Percentiles rank a stretch among this genome's conserved stretches.
Conservation (phyloP, 2,329 filamentous ascomycete genomes). For the Periconia sp. region DNA sequence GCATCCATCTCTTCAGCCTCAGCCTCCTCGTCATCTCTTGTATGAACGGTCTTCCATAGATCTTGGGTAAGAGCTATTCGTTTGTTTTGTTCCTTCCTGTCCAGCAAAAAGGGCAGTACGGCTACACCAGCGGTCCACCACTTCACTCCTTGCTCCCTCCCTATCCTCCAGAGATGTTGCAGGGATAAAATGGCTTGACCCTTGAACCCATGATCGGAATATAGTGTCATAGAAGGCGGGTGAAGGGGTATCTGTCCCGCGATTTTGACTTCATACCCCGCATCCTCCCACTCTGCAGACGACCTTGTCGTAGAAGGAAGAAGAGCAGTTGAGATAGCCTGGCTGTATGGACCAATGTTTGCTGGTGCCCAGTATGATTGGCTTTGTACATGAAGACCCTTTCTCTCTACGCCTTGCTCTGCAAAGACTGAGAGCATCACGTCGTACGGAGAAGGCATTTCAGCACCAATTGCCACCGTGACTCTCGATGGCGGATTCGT, state of each 20-base stretch:
- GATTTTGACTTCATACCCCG: conserved; percentile 63
- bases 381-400: conserved; percentile 85
- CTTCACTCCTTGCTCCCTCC: conserved; percentile 70
- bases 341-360: conserved; percentile 96
- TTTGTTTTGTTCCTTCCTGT: conserved; percentile 10
- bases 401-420: conserved; percentile 34
- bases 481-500: conserved; percentile 87
- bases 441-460: conserved; percentile 65
- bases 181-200: conserved; percentile 74
- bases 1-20: conserved; percentile 62
- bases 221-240: conserved; percentile 75
- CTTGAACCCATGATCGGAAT: conserved; percentile 50
- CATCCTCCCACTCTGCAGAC: conserved; percentile 16
- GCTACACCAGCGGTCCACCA: conserved; percentile 79
- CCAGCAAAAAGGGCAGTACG: conserved; percentile 18
- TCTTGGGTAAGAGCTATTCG: conserved; percentile 46
- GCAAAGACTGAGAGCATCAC: conserved; percentile 65
- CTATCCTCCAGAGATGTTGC: conserved; percentile 90
- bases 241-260: conserved; percentile 92
- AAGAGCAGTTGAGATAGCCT: conserved; percentile 70
- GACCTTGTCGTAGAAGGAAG: conserved; percentile 29
- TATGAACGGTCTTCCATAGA: conserved; percentile 52
- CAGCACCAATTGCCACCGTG: conserved; percentile 77
- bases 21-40: conserved; percentile 52
- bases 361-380: conserved; percentile 97